Base-by-base conservation (phyloP, 345 rosid genomes). In the Heritiera littoralis region DNA sequence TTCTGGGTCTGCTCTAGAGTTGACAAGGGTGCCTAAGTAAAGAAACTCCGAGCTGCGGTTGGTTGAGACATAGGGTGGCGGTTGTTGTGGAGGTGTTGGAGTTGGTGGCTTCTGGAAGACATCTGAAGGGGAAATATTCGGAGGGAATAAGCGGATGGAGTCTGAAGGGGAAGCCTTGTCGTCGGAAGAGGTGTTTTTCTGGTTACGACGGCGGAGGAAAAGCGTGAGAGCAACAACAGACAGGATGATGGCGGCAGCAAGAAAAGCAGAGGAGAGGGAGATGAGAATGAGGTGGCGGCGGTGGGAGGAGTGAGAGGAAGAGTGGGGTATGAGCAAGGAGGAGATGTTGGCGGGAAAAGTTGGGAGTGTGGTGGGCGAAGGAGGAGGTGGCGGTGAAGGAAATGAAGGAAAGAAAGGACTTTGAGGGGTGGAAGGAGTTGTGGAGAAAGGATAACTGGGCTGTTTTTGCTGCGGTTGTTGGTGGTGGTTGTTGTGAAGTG, bases 291-390 rank as follows among this genome's bases (percentile, higher is more conserved):
- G 71, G 51, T 73, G 89, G 66, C 75, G 86, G 78, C 59, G 84
- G 79, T 86, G 54, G 30, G 79, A 32, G 20, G 80, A 55, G 28
- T 80, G 43, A 76, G 88, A 78, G 43, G 87, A 77, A 10, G 86
- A 81, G 32, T 83, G 86, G 30, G 98, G 95, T 68, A 90, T 66
- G 80, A 89, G 90, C 72, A 94, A 87, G 56, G 94, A 89, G 61
- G 98, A 91, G 67, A 92, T 90, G 88, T 96, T 94, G 74, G 99
- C 98, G 59, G 99, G 99, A 70, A 96, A 92, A 43, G 98, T 87
- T 8, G 89, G 83, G 78, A 89, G 83, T 17, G 85, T 13, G 66
- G 91, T 65, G 0, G 88, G 32, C 3, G 86, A 80, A 9, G 91
- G 90, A 12, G 87, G 86, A 14, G 58, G 85, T 0, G 97, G 84